Conservation (phyloP, 169 alveolate species). For the Plasmodium vinckei region DNA sequence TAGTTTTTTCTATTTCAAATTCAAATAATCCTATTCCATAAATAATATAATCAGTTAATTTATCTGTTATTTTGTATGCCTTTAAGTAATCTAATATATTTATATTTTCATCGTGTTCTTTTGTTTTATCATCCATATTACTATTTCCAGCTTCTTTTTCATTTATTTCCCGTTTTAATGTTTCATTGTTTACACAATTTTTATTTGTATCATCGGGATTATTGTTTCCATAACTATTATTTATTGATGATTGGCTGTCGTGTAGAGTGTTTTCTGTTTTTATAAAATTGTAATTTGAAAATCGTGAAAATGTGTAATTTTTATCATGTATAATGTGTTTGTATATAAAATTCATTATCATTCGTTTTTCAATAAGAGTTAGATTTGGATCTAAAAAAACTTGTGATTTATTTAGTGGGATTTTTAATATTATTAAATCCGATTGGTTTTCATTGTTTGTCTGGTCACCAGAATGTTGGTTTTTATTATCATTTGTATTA, state of each 20-base stretch:
- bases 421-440: constrained; percentile 45
- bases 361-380: constrained; percentile 59
- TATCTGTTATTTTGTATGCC: constrained; percentile 28
- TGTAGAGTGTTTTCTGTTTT: constrained; percentile 23
- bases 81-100: constrained; percentile 29
- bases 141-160: neutral
- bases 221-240: neutral
- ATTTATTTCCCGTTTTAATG: neutral
- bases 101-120: constrained; percentile 8
- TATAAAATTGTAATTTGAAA: constrained; percentile 44
- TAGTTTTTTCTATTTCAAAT: constrained; percentile 22
- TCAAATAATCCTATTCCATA: constrained; percentile 70
- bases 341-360: constrained; percentile 68
- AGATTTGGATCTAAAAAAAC: constrained; percentile 50
- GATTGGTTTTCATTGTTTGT: constrained; percentile 6
- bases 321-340: constrained; percentile 58
- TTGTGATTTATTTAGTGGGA: constrained; percentile 66
- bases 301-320: constrained; percentile 50
- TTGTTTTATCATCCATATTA: neutral
- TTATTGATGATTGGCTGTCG: neutral
- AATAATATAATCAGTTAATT: constrained; percentile 37
- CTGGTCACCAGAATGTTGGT: constrained; percentile 4
- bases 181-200: neutral
- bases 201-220: neutral
- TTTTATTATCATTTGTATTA: neutral